Conservation (phyloP, 2,329 filamentous ascomycete species). For the Aspergillus sp. region DNA sequence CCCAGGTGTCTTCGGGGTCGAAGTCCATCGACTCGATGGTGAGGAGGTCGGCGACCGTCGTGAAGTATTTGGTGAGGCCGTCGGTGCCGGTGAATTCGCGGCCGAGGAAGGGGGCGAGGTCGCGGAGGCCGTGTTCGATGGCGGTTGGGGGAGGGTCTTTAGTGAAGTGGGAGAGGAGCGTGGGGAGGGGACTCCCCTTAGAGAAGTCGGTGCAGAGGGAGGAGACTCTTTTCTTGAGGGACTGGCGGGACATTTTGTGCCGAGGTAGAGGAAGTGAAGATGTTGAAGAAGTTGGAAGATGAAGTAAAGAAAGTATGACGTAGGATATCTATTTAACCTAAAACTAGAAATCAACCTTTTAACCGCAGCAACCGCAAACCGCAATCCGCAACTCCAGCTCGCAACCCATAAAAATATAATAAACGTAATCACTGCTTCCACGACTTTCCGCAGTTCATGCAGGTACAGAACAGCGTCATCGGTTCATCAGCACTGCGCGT, state of each 20-base stretch:
- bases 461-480: conserved; percentile 50
- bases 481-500: conserved; percentile 94
- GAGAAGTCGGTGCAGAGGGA: conserved; percentile 33
- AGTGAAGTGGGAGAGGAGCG: conserved; percentile 36
- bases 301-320: neutral
- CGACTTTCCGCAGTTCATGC: conserved; percentile 47
- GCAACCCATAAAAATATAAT: neutral
- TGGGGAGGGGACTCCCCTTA: conserved; percentile 15
- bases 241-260: conserved; percentile 8
- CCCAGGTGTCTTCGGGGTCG: conserved; percentile 32
- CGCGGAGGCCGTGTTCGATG: conserved; percentile 40
- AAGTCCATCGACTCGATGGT: conserved; percentile 37
- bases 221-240: conserved; percentile 25
- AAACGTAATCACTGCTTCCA: conserved; percentile 39
- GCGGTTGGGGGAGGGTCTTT: conserved; percentile 19
- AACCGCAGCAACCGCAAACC: neutral
- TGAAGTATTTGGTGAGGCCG: conserved; percentile 37
- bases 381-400: neutral
- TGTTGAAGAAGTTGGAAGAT: neutral
- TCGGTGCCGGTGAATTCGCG: conserved; percentile 37
- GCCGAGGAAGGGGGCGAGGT: conserved; percentile 43
- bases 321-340: neutral
- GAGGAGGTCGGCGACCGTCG: conserved; percentile 28
- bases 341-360: conserved; percentile 4
- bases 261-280: neutral